Base-by-base conservation (phyloP, 495 filamentous ascomycete species). In the Penicillium herquei region DNA sequence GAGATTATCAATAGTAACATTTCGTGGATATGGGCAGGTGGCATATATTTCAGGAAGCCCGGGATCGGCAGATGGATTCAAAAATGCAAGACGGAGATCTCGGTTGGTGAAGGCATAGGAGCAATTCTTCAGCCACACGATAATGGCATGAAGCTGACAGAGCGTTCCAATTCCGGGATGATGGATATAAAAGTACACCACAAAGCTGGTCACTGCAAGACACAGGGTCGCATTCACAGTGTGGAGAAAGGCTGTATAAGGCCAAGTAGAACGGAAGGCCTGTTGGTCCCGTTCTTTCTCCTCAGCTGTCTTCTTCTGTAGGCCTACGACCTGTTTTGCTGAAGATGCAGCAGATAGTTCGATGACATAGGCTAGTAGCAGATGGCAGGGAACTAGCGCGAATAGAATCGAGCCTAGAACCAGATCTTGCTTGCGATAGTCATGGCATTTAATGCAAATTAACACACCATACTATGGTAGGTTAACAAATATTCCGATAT, bases 71-170 rank as follows among this genome's bases (percentile, higher is more conserved):
- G 73, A 68, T 5, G 89, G 87, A 59, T 89, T 84, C 30, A 96
- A 81, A 64, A 88, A 86, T 21, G 92, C 91, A 56, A 93, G 88
- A 8, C 94, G 88, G 35, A 98, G 85, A 68, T 98, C 94, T 50
- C 94, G 87, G 72, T 98, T 98, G 11, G 94, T 96, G 65, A 98
- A 87, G 17, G 94, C 94, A 63, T 98, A 98, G 0, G 92, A 97
- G 61, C 90, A 87, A 37, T 87, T 91, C 74, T 98, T 98, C 56
- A 98, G 80, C 85, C 91, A 96, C 40, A 96, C 91, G 34, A 98
- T 92, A 64, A 97, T 86, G 39, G 93, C 91, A 68, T 98, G 94
- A 31, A 96, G 72, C 65, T 98, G 86, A 55, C 88, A 91, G 39
- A 96, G 74, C 4, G 92, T 96, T 14, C 94, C 94, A 69, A 98